Evolutionary conservation across 2,329 filamentous ascomycete species (phyloP), one percentile per base, ranked within the genome.

Genomic region (Hypomyces perniciosus): DNA sequence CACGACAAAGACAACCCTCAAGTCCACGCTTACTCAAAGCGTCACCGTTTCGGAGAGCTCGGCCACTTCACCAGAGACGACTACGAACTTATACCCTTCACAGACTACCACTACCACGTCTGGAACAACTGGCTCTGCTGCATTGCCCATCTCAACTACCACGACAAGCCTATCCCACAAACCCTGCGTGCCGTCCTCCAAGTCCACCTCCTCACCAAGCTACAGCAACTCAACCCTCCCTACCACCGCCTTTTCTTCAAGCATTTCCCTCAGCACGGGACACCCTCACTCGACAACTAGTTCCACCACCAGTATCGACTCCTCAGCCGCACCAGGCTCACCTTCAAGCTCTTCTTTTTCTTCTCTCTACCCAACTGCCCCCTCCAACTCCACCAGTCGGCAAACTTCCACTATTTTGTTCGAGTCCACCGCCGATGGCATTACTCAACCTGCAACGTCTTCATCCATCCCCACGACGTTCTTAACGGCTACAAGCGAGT

Each of bases 401-500:
- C 4, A 31, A 10, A 56, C 53, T 8, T 55, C 54, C 12, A 55
- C 56, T 3, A 37, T 54, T 31, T 34, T 29, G 8, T 48, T 41
- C 33, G 42, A 27, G 4, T 59, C 57, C 31, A 51, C 52, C n/a
- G 54, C 57, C 28, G 41, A 38, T 34, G 52, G 47, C 9, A 39
- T 47, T 12, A 57, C 56, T 4, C 50, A 55, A 6, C 48, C 52
- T 9, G 13, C 38, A 10, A 8, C 39, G 1, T 29, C 40, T 7
- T 40, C 43, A 8, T 33, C 46, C 4, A 13, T 38, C 28, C 56
- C 56, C 6, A 63, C 61, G 1, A 65, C 62, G 1, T 26, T 64
- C n/a, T 28, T 35, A 13, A 33, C 59, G 1, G 62, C 60, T 1
- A 60, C 57, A 1, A 58, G 57, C 54, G 61, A 59, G 37, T 45